These are phyloP conservation scores for Cylindrotheca fusiformis DNA, from an alignment of 108 stramenopile genomes.

Conservation along the genomic window DNA sequence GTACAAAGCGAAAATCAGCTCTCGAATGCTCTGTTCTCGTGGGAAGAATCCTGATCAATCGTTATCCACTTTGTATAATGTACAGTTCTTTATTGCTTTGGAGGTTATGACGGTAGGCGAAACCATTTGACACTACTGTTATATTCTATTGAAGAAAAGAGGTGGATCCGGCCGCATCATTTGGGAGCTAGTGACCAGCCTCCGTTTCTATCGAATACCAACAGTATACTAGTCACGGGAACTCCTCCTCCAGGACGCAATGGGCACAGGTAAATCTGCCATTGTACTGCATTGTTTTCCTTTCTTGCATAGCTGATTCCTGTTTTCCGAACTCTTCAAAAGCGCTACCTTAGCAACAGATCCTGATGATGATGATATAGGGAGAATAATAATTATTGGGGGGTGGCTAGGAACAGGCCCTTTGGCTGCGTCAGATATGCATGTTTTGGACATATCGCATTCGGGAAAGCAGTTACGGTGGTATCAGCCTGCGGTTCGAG, in stretches of 20 bases:
- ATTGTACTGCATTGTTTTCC: neutral
- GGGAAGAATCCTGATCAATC: no score
- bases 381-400: slow-evolving; percentile 88
- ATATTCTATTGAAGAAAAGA: slow-evolving; percentile 61
- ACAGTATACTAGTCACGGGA: slow-evolving; percentile 36
- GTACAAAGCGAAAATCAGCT: no score
- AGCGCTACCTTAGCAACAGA: slow-evolving; percentile 82
- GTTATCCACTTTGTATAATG: no score
- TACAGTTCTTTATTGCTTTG: slow-evolving; percentile 82
- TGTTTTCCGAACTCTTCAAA: neutral
- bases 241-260: slow-evolving; percentile 87
- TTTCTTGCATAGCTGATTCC: neutral
- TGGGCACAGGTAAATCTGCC: slow-evolving; percentile 58
- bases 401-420: slow-evolving; percentile 92
- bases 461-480: slow-evolving; percentile 44
- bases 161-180: slow-evolving; percentile 61
- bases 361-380: slow-evolving; percentile 42
- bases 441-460: slow-evolving; percentile 70
- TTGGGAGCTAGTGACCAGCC: slow-evolving; percentile 8
- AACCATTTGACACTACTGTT: slow-evolving; percentile 84
- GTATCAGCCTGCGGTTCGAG: slow-evolving; percentile 60
- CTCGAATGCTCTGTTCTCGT: no score
- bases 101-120: slow-evolving; percentile 90
- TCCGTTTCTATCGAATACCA: neutral
- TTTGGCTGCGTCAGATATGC: slow-evolving; percentile 84